Evolutionary conservation across 1,139 yeast genomes (phyloP).

Genomic region (Geotrichum klebahnii): DNA sequence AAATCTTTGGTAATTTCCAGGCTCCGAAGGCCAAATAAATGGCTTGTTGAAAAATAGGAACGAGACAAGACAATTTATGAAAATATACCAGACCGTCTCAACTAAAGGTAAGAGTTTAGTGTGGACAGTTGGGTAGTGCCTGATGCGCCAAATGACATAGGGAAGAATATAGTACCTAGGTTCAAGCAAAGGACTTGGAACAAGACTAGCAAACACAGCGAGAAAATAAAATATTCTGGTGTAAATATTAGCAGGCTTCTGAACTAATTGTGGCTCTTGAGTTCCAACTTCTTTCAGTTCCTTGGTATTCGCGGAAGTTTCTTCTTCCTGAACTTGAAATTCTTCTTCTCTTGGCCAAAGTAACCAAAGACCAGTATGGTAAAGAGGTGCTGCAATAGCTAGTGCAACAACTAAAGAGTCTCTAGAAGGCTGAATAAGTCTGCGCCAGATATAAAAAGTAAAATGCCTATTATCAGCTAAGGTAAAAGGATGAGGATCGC

Average conservation of each 20-base stretch:
- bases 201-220: slow-evolving; percentile 58
- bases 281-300: too few species aligned
- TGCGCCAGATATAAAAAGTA: slow-evolving; percentile 77
- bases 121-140: slow-evolving; percentile 45
- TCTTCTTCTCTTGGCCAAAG: slow-evolving; percentile 9
- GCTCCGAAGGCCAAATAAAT: slow-evolving; percentile 65
- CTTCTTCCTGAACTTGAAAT: not conserved
- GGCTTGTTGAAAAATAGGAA: slow-evolving; percentile 56
- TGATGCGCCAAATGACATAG: slow-evolving; percentile 59
- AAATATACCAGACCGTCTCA: slow-evolving; percentile 61
- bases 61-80: slow-evolving; percentile 52
- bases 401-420: slow-evolving; percentile 10
- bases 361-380: slow-evolving; percentile 14
- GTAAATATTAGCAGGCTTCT: not conserved
- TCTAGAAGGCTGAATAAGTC: slow-evolving; percentile 41
- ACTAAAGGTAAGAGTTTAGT: slow-evolving; percentile 22
- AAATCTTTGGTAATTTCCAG: slow-evolving; percentile 62
- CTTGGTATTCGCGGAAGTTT: too few species aligned
- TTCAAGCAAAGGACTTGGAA: slow-evolving; percentile 89
- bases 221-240: slow-evolving; percentile 4
- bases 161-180: slow-evolving; percentile 90
- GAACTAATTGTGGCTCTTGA: not conserved
- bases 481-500: slow-evolving; percentile 75
- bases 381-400: slow-evolving; percentile 16
- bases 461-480: slow-evolving; percentile 93